Evolutionary conservation across 805 yeast species (phyloP).

Genomic region (Barnettozyma vustinii): DNA sequence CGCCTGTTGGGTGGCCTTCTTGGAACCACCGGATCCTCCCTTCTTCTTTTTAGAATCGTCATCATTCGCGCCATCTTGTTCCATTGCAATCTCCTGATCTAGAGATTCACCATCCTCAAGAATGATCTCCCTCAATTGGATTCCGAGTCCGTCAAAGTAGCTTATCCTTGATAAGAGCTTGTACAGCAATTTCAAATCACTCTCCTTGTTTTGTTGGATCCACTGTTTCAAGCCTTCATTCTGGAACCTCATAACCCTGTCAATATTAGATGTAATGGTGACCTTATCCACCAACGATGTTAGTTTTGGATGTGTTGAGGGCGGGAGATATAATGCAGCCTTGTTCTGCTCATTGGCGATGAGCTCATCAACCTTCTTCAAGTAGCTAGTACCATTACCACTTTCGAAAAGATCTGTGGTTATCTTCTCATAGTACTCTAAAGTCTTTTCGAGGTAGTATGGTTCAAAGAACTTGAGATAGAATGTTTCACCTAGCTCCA

Average conservation of each 20-base stretch:
- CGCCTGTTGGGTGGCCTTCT: conserved; percentile 42
- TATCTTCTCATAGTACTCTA: conserved; percentile 45
- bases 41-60: conserved; percentile 8
- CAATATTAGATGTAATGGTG: conserved; percentile 52
- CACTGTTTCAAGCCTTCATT: conserved; percentile 55
- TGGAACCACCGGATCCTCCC: conserved; percentile 14
- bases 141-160: conserved; percentile 43
- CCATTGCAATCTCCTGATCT: conserved; percentile 14
- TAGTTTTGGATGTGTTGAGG: conserved; percentile 47
- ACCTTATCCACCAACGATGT: conserved; percentile 52
- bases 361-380: conserved; percentile 46
- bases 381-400: conserved; percentile 48
- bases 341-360: conserved; percentile 60
- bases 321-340: conserved; percentile 48
- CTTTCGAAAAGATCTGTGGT: conserved; percentile 39
- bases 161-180: conserved; percentile 50
- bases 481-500: conserved; percentile 50
- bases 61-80: conserved; percentile 24
- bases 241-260: conserved; percentile 44
- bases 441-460: conserved; percentile 47
- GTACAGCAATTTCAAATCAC: conserved; percentile 43
- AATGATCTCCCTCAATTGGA: conserved; percentile 42
- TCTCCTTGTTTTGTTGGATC: conserved; percentile 42
- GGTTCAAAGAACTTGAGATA: conserved; percentile 68
- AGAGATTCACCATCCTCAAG: conserved; percentile 36